Evolutionary conservation across 305 asterid species (phyloP), one percentile per base, ranked within the genome.

Genomic region (Coffea humblotiana): DNA sequence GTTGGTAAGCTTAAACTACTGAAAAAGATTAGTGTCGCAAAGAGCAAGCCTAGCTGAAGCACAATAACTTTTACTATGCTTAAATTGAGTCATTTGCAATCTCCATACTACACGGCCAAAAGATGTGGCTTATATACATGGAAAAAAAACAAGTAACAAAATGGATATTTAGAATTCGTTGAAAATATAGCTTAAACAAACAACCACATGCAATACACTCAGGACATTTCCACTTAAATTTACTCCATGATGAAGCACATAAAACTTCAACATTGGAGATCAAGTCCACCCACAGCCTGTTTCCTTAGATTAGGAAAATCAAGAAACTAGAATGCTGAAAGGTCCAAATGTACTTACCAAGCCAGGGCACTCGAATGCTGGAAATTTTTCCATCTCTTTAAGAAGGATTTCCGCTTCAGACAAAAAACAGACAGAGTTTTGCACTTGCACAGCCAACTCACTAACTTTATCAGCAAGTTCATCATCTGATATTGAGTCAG

Each of bases 401-500:
- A 77, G 82, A 83, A 92, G 97, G 80, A 83, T 77, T 64, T 86
- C 78, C 82, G 79, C 69, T 75, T 82, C 77, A 79, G 87, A 83
- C 68, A 94, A 86, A 86, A 87, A 77, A 82, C 83, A 51, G 64
- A 88, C 82, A 78, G 97, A 86, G n/a, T 87, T 78, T 81, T 73
- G 83, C 79, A 92, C 88, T 83, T 80, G 92, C 83, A 48, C 54
- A 77, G 92, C 90, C 82, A 96, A 86, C 71, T 82, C 77, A 52
- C 76, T 65, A 70, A 92, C 92, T 74, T 86, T 88, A 79, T 91
- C 85, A 77, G 88, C 90, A 85, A 96, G 89, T 78, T 92, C 97
- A 79, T 88, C 91, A 84, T 91, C 96, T 78, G 92, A 88, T 80
- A 89, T 81, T 82, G 86, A 58, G 67, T 81, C 80, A n/a, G 16